phyloP scores from a whole-genome alignment of 106 monocot species.

The Dendrobium catenatum region DNA sequence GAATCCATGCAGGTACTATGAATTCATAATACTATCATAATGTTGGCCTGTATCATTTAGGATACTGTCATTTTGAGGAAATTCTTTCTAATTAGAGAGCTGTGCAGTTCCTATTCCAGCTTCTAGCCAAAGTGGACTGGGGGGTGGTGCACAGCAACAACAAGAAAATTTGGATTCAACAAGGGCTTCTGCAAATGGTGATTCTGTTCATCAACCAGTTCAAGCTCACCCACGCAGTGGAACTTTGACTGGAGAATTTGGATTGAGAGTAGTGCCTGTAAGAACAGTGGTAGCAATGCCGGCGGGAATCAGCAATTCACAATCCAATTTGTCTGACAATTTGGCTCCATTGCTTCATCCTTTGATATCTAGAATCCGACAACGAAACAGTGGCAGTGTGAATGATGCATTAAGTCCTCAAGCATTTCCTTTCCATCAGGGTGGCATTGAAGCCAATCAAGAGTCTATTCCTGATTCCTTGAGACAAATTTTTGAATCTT shows the following conservation, averaged over 20 bases:
- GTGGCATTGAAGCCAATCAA: conserved; percentile 13
- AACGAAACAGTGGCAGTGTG: conserved; percentile 16
- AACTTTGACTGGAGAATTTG: conserved; percentile 44
- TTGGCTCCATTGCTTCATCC: conserved; percentile 42
- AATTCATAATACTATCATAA: neutral
- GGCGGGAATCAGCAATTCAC: conserved; percentile 28
- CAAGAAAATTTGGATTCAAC: conserved; percentile 30
- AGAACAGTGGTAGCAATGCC: conserved; percentile 78
- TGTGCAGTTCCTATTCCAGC: conserved; percentile 29
- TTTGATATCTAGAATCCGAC: conserved; percentile 51
- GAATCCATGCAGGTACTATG: conserved; percentile 61
- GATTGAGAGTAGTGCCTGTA: conserved; percentile 47
- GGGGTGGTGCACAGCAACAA: conserved; percentile 18
- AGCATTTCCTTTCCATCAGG: conserved; percentile 12
- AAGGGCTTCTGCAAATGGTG: conserved; percentile 24
- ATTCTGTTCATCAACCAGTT: conserved; percentile 24
- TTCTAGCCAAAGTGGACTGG: conserved; percentile 22
- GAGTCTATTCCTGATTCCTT: conserved; percentile 16
- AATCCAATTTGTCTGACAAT: conserved; percentile 36
- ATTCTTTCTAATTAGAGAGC: conserved; percentile 24
- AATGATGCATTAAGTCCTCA: conserved; percentile 29
- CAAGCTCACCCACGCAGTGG: conserved; percentile 15
- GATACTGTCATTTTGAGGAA: neutral
- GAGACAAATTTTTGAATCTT: conserved; percentile 22
- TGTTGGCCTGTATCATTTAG: neutral